Evolutionary conservation across 2,329 filamentous ascomycete genomes (phyloP).

Genomic region (Coleophoma crateriformis): DNA sequence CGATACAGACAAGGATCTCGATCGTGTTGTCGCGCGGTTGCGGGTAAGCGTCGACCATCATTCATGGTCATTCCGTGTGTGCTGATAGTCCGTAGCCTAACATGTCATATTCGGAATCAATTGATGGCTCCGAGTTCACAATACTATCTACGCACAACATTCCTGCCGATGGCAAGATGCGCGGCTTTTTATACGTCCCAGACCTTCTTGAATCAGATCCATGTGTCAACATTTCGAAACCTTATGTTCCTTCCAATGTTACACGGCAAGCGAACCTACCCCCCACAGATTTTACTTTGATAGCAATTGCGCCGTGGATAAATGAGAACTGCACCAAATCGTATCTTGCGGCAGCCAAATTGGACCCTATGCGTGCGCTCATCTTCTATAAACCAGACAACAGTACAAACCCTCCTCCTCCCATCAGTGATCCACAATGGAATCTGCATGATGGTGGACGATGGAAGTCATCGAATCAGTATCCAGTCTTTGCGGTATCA

Average conservation of each 20-base stretch:
- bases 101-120: conserved; percentile 20
- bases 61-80: not conserved
- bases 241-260: conserved; percentile 69
- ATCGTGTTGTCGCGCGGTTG: conserved; percentile 15
- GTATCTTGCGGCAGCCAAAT: conserved; percentile 59
- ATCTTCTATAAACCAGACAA: conserved; percentile 58
- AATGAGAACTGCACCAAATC: conserved; percentile 64
- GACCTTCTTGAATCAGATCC: conserved; percentile 50
- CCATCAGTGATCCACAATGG: conserved; percentile 62
- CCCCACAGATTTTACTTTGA: conserved; percentile 62
- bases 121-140: conserved; percentile 56
- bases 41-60: conserved; percentile 12
- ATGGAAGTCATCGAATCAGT: conserved; percentile 70
- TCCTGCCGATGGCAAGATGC: conserved; percentile 53
- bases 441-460: conserved; percentile 58
- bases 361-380: conserved; percentile 55
- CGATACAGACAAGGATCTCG: conserved; percentile 9
- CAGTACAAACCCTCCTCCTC: conserved; percentile 56
- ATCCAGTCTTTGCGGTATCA: conserved; percentile 78
- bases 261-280: conserved; percentile 69
- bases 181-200: conserved; percentile 83
- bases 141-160: conserved; percentile 69
- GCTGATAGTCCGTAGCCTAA: conserved; percentile 17
- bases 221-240: conserved; percentile 57
- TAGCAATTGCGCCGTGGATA: conserved; percentile 86